Conservation (phyloP, 139 green algal genomes). For the Mychonastes homosphaera region DNA sequence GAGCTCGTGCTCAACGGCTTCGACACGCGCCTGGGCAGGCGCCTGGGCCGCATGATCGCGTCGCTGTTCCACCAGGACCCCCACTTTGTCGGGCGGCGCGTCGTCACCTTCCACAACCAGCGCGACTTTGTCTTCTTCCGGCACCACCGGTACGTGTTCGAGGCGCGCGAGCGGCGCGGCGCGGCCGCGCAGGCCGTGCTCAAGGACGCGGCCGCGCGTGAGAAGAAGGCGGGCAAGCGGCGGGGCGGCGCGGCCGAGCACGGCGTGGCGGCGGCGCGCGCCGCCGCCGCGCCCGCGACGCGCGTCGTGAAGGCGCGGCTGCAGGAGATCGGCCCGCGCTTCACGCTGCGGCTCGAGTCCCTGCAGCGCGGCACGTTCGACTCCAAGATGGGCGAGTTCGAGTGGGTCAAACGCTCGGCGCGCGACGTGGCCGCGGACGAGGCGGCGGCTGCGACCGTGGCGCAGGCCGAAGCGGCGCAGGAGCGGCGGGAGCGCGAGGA, state of each 20-base stretch:
- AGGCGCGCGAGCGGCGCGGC: slow-evolving; percentile 59
- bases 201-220: too few relatives aligned
- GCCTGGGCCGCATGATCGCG: slow-evolving; percentile 80
- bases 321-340: slow-evolving; percentile 94
- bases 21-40: slow-evolving; percentile 69
- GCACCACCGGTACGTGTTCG: slow-evolving; percentile 89
- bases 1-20: slow-evolving; percentile 97
- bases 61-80: slow-evolving; percentile 88
- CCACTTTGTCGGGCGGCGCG: slow-evolving; percentile 75
- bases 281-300: not conserved
- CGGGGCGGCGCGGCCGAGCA: too few relatives aligned
- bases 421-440: too few relatives aligned
- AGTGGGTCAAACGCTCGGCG: too few relatives aligned
- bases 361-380: slow-evolving; percentile 96
- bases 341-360: slow-evolving; percentile 84
- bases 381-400: slow-evolving; percentile 86
- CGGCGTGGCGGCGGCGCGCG: too few relatives aligned
- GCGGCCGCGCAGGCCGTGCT: slow-evolving; percentile 9
- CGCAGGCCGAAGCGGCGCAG: too few relatives aligned
- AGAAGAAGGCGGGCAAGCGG: too few relatives aligned
- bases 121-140: slow-evolving; percentile 97
- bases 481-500: too few relatives aligned
- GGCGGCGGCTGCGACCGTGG: too few relatives aligned
- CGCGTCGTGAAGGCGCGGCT: slow-evolving; percentile 46
- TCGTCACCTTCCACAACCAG: slow-evolving; percentile 98